Evolutionary conservation across 2,329 filamentous ascomycete species (phyloP).

Genomic region (Plenodomus tracheiphilus): DNA sequence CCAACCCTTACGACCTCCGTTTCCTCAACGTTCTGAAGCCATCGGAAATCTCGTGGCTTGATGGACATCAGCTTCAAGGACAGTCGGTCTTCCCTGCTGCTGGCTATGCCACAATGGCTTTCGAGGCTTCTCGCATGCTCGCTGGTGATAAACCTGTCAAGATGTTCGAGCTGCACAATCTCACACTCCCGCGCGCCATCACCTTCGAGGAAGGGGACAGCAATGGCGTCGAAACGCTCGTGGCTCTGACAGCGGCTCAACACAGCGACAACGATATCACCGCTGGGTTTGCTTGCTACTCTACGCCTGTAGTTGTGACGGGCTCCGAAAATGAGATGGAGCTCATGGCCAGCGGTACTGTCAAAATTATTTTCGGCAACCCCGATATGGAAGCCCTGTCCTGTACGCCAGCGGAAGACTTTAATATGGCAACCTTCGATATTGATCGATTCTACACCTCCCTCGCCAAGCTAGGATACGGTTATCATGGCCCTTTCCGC

Average conservation of each 20-base stretch:
- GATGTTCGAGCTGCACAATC: not conserved
- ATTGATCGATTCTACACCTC: not conserved
- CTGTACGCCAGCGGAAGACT: not conserved
- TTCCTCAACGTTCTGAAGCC: constrained; percentile 18
- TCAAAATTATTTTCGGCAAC: too few relatives aligned
- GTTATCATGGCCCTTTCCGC: not conserved
- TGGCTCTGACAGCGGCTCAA: not conserved
- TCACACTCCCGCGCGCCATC: constrained; percentile 2
- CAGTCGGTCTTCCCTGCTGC: constrained; percentile 51
- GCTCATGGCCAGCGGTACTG: too few relatives aligned
- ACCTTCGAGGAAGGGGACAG: constrained; percentile 11
- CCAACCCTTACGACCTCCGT: not conserved
- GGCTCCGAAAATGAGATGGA: too few relatives aligned
- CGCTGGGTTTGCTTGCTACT: not conserved
- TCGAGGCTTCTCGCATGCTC: constrained; percentile 14
- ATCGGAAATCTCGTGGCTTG: constrained; percentile 18
- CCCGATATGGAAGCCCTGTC: too few relatives aligned
- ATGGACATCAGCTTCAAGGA: constrained; percentile 20
- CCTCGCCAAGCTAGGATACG: not conserved
- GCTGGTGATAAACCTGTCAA: not conserved
- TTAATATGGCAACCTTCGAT: not conserved
- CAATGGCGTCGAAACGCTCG: constrained; percentile 3
- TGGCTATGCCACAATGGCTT: constrained; percentile 49
- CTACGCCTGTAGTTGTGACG: not conserved
- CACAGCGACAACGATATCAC: not conserved